These are phyloP conservation scores for Copromyces sp. DNA, from an alignment of 495 filamentous ascomycete species.

Conservation along the genomic window DNA sequence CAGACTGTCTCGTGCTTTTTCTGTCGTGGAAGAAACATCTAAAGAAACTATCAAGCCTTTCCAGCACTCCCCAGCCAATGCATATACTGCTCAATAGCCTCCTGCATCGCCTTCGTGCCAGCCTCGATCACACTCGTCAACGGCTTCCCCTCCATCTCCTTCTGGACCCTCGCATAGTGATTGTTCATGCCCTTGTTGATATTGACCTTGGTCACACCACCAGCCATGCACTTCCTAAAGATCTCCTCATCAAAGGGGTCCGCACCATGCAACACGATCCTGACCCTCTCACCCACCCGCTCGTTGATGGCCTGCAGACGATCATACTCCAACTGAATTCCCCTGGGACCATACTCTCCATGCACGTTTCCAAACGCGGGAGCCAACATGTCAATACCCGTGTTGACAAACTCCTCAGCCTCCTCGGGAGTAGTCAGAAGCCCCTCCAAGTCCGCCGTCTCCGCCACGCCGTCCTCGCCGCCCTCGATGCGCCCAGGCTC, in stretches of 20 bases:
- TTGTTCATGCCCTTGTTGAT: slow-evolving; percentile 76
- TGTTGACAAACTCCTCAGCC: slow-evolving; percentile 63
- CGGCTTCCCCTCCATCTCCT: slow-evolving; percentile 57
- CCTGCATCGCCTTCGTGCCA: slow-evolving; percentile 62
- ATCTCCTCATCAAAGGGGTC: slow-evolving; percentile 64
- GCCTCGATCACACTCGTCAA: slow-evolving; percentile 64
- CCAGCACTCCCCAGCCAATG: slow-evolving; percentile 58
- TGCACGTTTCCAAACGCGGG: slow-evolving; percentile 84
- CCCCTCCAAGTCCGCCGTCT: slow-evolving; percentile 64
- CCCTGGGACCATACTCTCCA: slow-evolving; percentile 67
- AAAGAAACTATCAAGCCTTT: slow-evolving; percentile 35
- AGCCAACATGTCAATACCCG: slow-evolving; percentile 74
- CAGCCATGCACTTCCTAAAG: slow-evolving; percentile 56
- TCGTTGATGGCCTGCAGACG: slow-evolving; percentile 53
- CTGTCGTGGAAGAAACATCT: background rate
- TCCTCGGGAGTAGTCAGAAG: slow-evolving; percentile 71
- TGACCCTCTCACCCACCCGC: slow-evolving; percentile 49
- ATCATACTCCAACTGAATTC: slow-evolving; percentile 65
- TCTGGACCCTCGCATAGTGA: slow-evolving; percentile 53
- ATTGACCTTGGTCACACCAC: slow-evolving; percentile 69
- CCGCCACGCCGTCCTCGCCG: slow-evolving; percentile 72
- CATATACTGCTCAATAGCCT: slow-evolving; percentile 64
- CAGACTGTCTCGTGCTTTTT: background rate
- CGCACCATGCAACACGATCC: slow-evolving; percentile 68
- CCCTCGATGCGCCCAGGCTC: slow-evolving; percentile 78